phyloP scores from a whole-genome alignment of 768 basidiomycete genomes.

The Tricholoma saponaceum region DNA sequence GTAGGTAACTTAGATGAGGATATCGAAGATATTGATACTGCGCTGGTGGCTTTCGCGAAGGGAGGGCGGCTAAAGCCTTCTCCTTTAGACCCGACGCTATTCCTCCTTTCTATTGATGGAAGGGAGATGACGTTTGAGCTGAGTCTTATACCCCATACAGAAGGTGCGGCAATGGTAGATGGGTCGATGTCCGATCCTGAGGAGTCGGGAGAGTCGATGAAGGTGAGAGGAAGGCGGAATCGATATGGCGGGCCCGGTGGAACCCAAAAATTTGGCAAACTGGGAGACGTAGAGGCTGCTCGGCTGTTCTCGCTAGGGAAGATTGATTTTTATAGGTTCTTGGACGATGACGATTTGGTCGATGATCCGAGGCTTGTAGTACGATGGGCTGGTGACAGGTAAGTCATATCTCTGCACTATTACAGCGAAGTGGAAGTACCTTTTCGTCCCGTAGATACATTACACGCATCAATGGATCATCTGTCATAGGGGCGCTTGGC shows the following conservation, averaged over 20 bases:
- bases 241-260: conserved; percentile 17
- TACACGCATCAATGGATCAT: conserved; percentile 69
- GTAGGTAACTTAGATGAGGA: conserved; percentile 18
- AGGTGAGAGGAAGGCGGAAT: conserved; percentile 19
- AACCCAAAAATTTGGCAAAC: conserved; percentile 23
- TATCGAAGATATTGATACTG: conserved; percentile 12
- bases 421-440: neutral
- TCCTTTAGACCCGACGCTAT: conserved; percentile 55
- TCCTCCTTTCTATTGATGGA: conserved; percentile 62
- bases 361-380: conserved; percentile 66
- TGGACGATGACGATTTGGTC: conserved; percentile 61
- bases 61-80: conserved; percentile 58
- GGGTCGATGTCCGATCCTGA: conserved; percentile 15
- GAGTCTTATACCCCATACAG: conserved; percentile 46
- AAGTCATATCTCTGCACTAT: conserved; percentile 21
- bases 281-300: conserved; percentile 51
- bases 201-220: conserved; percentile 7
- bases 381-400: conserved; percentile 67
- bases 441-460: conserved; percentile 53
- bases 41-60: conserved; percentile 32
- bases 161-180: conserved; percentile 12
- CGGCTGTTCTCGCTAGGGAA: conserved; percentile 55
- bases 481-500: conserved; percentile 69
- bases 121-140: conserved; percentile 67
- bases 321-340: conserved; percentile 60